Conservation (phyloP, 495 filamentous ascomycete genomes). For the Xylaria nigripes region DNA sequence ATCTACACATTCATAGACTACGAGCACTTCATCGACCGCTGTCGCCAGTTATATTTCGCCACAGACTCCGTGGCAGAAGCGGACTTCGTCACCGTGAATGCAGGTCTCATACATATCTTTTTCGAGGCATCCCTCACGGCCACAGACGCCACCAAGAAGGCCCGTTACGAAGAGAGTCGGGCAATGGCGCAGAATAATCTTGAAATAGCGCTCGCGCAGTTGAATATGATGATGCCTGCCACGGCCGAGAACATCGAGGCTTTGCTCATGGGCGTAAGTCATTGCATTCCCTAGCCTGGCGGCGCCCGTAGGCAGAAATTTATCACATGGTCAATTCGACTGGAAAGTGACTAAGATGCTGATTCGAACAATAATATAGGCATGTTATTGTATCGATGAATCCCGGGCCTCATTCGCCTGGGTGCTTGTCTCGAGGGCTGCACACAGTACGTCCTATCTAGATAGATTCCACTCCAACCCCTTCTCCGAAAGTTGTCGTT, state of each 20-base stretch:
- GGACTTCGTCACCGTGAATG: constrained; percentile 49
- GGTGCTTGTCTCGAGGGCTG: constrained; percentile 50
- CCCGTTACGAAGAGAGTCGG: constrained; percentile 33
- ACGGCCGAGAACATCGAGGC: constrained; percentile 52
- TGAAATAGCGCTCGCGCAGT: constrained; percentile 48
- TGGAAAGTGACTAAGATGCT: background rate
- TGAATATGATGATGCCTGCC: constrained; percentile 52
- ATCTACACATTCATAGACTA: constrained; percentile 37
- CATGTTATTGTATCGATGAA: constrained; percentile 51
- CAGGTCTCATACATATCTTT: constrained; percentile 50
- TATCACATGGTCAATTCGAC: background rate
- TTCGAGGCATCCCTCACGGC: constrained; percentile 37
- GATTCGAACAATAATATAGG: constrained; percentile 11
- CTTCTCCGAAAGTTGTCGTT: background rate
- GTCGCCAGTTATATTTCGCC: constrained; percentile 51
- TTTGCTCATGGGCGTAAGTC: constrained; percentile 48
- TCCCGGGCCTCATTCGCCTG: constrained; percentile 58
- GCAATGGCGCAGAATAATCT: constrained; percentile 48
- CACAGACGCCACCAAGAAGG: constrained; percentile 25
- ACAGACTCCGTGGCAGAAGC: constrained; percentile 49
- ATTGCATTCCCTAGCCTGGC: background rate
- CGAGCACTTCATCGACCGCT: constrained; percentile 51
- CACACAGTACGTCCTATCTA: constrained; percentile 29
- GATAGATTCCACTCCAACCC: too few species aligned
- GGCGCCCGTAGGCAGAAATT: too few species aligned